Conservation (phyloP, 2,329 filamentous ascomycete species). For the Teratosphaeriaceae sp. region DNA sequence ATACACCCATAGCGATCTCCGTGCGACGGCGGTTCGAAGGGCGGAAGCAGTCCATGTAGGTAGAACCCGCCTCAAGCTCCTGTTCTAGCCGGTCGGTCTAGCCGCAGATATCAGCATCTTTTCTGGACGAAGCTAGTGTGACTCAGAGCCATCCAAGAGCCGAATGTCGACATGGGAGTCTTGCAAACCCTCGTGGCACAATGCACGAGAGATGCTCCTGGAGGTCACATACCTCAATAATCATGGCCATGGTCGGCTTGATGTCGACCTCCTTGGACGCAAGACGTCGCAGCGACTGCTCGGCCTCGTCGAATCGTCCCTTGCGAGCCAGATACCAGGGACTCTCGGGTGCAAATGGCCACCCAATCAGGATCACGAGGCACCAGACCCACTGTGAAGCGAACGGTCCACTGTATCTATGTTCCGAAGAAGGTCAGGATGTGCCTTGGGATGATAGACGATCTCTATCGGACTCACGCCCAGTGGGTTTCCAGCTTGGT, state of each 20-base stretch:
- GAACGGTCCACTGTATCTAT: slow-evolving; percentile 30
- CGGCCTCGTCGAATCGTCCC: slow-evolving; percentile 30
- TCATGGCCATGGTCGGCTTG: slow-evolving; percentile 32
- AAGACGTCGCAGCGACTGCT: slow-evolving; percentile 28
- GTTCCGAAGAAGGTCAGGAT: background rate
- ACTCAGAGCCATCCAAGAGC: too few species aligned
- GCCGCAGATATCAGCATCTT: background rate
- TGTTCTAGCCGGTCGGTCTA: slow-evolving; percentile 29
- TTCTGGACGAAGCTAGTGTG: too few species aligned
- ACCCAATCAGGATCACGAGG: slow-evolving; percentile 30
- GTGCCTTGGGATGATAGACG: slow-evolving; percentile 22
- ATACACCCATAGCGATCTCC: slow-evolving; percentile 38
- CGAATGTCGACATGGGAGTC: too few species aligned
- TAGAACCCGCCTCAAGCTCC: slow-evolving; percentile 34
- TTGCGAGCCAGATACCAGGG: slow-evolving; percentile 31
- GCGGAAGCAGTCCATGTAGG: slow-evolving; percentile 36
- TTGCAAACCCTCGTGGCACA: too few species aligned
- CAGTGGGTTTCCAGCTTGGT: slow-evolving; percentile 29
- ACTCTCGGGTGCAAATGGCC: slow-evolving; percentile 27
- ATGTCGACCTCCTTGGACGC: slow-evolving; percentile 34
- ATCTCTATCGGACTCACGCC: slow-evolving; percentile 20
- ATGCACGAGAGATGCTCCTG: too few species aligned
- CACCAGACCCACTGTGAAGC: slow-evolving; percentile 41
- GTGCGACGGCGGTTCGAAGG: slow-evolving; percentile 37
- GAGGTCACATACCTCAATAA: slow-evolving; percentile 24